phyloP scores from a whole-genome alignment of 441 rosid genomes.

The Erysimum cheiri region DNA sequence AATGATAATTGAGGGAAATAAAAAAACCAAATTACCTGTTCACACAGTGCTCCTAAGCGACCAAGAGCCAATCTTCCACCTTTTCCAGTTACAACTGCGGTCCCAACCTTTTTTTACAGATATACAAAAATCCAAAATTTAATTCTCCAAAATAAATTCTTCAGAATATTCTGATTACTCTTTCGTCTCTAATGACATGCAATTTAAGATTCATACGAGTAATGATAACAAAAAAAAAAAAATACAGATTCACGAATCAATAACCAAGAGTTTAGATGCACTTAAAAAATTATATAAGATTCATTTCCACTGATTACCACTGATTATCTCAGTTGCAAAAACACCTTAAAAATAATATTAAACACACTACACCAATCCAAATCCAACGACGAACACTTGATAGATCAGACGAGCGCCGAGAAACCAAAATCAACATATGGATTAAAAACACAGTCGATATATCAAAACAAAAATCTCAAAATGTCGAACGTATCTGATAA shows the following conservation, averaged over 20 bases:
- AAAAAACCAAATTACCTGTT: constrained; percentile 62
- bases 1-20: neutral
- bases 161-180: constrained; percentile 4
- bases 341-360: neutral
- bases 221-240: neutral
- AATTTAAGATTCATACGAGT: constrained; percentile 21
- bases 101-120: constrained; percentile 77
- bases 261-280: constrained; percentile 10
- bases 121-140: neutral
- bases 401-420: constrained; percentile 31
- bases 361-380: constrained; percentile 25
- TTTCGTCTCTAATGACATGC: constrained; percentile 31
- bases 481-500: constrained; percentile 17
- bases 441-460: neutral
- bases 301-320: constrained; percentile 11
- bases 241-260: constrained; percentile 19
- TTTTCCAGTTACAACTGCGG: constrained; percentile 91
- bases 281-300: neutral
- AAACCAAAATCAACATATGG: constrained; percentile 7
- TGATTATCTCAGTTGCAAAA: neutral
- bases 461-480: constrained; percentile 35
- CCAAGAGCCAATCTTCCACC: constrained; percentile 98
- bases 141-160: constrained; percentile 2
- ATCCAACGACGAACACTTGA: constrained; percentile 30
- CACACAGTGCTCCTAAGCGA: constrained; percentile 90